Percentiles rank a stretch among this genome's conserved stretches.
These are phyloP conservation scores for Pichia terricola DNA, from an alignment of 1,139 yeast species.

Conservation along the genomic window DNA sequence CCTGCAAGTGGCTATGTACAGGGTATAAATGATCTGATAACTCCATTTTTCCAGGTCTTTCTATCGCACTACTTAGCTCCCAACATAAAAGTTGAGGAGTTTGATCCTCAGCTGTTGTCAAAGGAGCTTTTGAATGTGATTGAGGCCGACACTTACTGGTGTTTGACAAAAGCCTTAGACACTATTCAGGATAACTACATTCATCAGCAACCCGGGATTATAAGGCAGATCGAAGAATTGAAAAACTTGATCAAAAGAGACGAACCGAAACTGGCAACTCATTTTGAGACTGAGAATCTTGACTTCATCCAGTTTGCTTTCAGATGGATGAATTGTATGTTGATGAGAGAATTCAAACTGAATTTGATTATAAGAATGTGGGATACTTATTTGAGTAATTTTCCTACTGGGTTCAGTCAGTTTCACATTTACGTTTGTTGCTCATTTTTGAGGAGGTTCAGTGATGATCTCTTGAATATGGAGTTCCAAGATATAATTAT, in stretches of 20 bases:
- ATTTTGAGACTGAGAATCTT: slow-evolving; percentile 69
- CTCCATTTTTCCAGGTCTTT: slow-evolving; percentile 90
- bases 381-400: slow-evolving; percentile 93
- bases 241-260: slow-evolving; percentile 71
- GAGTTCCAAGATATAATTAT: slow-evolving; percentile 92
- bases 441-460: slow-evolving; percentile 88
- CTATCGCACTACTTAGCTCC: slow-evolving; percentile 52
- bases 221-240: slow-evolving; percentile 78
- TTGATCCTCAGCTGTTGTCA: slow-evolving; percentile 59
- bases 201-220: slow-evolving; percentile 96
- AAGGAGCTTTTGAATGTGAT: slow-evolving; percentile 45
- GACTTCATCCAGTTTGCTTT: slow-evolving; percentile 93
- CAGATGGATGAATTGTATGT: slow-evolving; percentile 96
- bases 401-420: slow-evolving; percentile 78
- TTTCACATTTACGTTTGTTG: slow-evolving; percentile 98
- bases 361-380: slow-evolving; percentile 84
- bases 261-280: slow-evolving; percentile 62
- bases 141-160: slow-evolving; percentile 97
- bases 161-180: slow-evolving; percentile 79
- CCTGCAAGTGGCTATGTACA: slow-evolving; percentile 99
- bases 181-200: slow-evolving; percentile 95
- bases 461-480: slow-evolving; percentile 66
- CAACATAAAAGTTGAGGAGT: slow-evolving; percentile 35
- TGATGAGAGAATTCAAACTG: slow-evolving; percentile 87
- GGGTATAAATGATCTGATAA: slow-evolving; percentile 90